phyloP scores from a whole-genome alignment of 805 yeast genomes.

The Isabelozyma pseudorhagii region DNA sequence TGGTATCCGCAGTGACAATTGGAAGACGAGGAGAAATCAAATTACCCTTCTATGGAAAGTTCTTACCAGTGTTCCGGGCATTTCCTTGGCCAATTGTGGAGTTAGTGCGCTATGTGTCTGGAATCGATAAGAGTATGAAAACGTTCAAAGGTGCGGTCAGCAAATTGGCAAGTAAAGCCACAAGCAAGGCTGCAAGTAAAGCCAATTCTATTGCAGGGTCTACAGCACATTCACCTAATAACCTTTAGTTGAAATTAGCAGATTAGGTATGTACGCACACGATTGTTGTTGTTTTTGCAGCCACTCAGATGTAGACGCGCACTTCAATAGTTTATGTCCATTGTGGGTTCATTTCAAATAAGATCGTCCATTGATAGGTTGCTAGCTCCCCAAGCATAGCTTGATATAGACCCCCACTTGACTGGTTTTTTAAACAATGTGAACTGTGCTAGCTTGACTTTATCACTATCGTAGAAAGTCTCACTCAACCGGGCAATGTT shows the following conservation, averaged over 20 bases:
- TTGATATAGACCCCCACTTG: slow-evolving; percentile 1
- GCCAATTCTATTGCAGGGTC: background rate
- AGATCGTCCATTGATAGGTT: slow-evolving; percentile 1
- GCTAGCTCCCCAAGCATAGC: slow-evolving; percentile 6
- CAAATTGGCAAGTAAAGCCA: slow-evolving; percentile 9
- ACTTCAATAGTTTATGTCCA: no score
- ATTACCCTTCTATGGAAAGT: slow-evolving; percentile 72
- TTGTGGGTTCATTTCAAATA: background rate
- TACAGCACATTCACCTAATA: background rate
- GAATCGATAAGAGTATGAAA: slow-evolving; percentile 58
- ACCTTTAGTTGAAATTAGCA: no score
- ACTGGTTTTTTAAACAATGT: slow-evolving; percentile 6
- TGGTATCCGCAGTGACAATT: slow-evolving; percentile 52
- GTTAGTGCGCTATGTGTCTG: slow-evolving; percentile 54
- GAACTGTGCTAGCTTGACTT: background rate
- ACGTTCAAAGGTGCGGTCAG: slow-evolving; percentile 12
- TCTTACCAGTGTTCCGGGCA: slow-evolving; percentile 68
- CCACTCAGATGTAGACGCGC: no score
- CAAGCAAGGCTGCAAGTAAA: slow-evolving; percentile 8
- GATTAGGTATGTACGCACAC: no score
- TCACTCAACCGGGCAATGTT: background rate
- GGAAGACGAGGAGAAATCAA: slow-evolving; percentile 70
- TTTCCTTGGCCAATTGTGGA: slow-evolving; percentile 69
- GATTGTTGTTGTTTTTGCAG: no score
- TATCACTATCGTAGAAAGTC: background rate